These are phyloP conservation scores for Brassica carinata DNA, from an alignment of 345 rosid genomes.

Conservation along the genomic window DNA sequence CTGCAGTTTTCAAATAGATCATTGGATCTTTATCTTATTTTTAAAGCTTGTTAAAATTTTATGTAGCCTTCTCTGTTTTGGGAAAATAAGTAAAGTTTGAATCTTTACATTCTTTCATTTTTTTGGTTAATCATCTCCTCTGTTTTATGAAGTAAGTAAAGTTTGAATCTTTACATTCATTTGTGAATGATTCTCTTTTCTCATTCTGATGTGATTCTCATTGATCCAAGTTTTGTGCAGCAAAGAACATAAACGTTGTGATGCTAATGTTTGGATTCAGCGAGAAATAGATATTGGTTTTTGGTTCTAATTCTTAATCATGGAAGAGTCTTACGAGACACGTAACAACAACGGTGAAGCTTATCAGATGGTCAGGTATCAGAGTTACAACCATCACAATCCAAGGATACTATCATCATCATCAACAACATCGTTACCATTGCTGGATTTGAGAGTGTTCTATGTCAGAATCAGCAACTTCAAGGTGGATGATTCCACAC, in stretches of 20 bases:
- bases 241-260: neutral
- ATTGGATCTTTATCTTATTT: constrained; percentile 18
- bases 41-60: too few species aligned
- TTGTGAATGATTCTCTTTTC: neutral
- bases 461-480: constrained; percentile 80
- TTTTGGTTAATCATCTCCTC: constrained; percentile 26
- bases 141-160: constrained; percentile 31
- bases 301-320: constrained; percentile 29
- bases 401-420: too few species aligned
- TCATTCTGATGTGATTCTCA: constrained; percentile 8
- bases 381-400: constrained; percentile 57
- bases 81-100: constrained; percentile 36
- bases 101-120: constrained; percentile 25
- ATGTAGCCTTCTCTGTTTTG: constrained; percentile 28
- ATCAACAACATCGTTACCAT: constrained; percentile 24
- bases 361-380: constrained; percentile 59
- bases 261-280: constrained; percentile 21
- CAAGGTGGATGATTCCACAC: constrained; percentile 65
- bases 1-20: neutral
- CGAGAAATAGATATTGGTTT: constrained; percentile 15
- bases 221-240: constrained; percentile 28
- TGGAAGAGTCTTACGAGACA: constrained; percentile 59
- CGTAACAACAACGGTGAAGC: constrained; percentile 32
- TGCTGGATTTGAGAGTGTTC: constrained; percentile 91
- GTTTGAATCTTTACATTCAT: constrained; percentile 32